Evolutionary conservation across 768 basidiomycete genomes (phyloP), one percentile per base, ranked within the genome.

Genomic region (Boletus vermiculosoides): DNA sequence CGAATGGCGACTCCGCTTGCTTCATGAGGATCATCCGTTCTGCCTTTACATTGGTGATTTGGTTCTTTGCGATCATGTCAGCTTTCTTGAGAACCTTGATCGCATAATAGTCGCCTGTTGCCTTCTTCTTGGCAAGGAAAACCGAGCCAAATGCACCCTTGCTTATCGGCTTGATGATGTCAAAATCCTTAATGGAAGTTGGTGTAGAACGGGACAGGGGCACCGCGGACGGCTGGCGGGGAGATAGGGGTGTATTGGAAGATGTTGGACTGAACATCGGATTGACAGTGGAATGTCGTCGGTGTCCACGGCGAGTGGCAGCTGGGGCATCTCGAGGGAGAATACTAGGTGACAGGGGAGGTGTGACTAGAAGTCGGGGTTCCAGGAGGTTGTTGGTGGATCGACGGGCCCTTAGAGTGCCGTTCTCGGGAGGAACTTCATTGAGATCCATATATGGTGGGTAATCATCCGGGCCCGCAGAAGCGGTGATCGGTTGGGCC

Each of bases 31-130:
- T 99, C 87, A 97, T 98, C 55, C 97, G 84, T 77, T 99, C 97
- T 2, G 97, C 97, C 76, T 98, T 98, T 73, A 99, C 97, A 70
- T 98, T 99, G 48, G 97, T 98, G 71, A 99, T 96, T 74, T 99
- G 97, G 77, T 99, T 99, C 83, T 99, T 99, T 40, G 97, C 92
- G 71, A 99, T 98, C 97, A 99, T 99, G 75, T 99, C 97, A n/a
- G 94, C 93, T 78, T 99, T 99, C 78, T 96, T 98, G 70, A 99
- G 76, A n/a, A 98, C 95, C 75, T 99, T 99, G 84, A 99, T 96
- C 28, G 97, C 97, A 75, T 89, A 99, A 74, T 98, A 98, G 74
- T 98, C 97, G 51, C 97, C 97, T 2, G 97, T 99, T 6, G 83
- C 90, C 66, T 93, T 95, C 83, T 99, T 99, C 80, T 96, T 98